phyloP scores from a whole-genome alignment of 176 grass and related monocot genomes.

The Bothriochloa decipiens region DNA sequence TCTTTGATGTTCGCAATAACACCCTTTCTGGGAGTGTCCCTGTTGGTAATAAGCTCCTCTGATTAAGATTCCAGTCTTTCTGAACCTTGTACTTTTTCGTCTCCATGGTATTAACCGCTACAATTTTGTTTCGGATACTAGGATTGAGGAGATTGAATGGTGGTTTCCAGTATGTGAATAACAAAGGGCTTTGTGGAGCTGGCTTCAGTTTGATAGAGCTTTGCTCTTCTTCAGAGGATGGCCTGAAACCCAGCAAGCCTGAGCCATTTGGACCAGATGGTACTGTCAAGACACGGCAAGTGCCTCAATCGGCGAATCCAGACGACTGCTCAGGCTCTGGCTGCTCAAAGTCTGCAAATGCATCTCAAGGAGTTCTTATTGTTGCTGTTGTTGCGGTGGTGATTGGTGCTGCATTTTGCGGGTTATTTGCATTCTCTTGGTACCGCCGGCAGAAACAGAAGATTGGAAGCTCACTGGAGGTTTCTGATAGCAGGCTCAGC shows the following conservation, averaged over 20 bases:
- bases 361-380: slow-evolving; percentile 51
- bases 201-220: slow-evolving; percentile 67
- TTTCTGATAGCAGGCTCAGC: slow-evolving; percentile 90
- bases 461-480: slow-evolving; percentile 89
- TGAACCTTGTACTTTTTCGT: not conserved
- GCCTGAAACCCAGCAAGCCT: slow-evolving; percentile 78
- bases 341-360: slow-evolving; percentile 49
- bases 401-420: slow-evolving; percentile 51
- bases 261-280: slow-evolving; percentile 76
- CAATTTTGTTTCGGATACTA: slow-evolving; percentile 41
- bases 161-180: slow-evolving; percentile 84
- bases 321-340: slow-evolving; percentile 40
- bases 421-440: slow-evolving; percentile 64
- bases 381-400: slow-evolving; percentile 58
- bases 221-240: slow-evolving; percentile 61
- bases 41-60: slow-evolving; percentile 50
- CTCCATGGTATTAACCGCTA: not conserved
- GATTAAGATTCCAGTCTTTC: not conserved
- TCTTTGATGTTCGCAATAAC: slow-evolving; percentile 88
- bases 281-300: slow-evolving; percentile 63
- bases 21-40: slow-evolving; percentile 77
- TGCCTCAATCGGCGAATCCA: slow-evolving; percentile 68
- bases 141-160: slow-evolving; percentile 67
- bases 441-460: slow-evolving; percentile 91
- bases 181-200: slow-evolving; percentile 79